A percentile compares a stretch with the other conserved stretches of the same genome.
These are phyloP conservation scores for Wickerhamiella parazyma DNA, from an alignment of 805 yeast genomes.

Conservation along the genomic window DNA sequence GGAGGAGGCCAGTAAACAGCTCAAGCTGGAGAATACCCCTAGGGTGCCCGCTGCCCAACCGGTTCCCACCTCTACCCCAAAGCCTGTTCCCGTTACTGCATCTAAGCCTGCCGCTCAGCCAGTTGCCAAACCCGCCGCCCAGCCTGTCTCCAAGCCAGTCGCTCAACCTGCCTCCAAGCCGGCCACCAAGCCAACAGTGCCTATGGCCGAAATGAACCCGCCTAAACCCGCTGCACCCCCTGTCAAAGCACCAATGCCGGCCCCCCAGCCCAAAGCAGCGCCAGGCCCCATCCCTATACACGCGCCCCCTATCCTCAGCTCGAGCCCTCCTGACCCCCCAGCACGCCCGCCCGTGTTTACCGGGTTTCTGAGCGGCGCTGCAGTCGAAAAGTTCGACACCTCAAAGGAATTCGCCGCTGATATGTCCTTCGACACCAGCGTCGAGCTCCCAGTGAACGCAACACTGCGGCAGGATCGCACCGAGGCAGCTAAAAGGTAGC, in stretches of 20 bases:
- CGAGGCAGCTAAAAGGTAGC: background rate
- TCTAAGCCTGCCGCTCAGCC: no score
- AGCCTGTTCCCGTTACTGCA: background rate
- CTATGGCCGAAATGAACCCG: no score
- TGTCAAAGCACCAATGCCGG: no score
- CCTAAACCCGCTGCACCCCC: no score
- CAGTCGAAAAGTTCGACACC: background rate
- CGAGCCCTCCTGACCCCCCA: constrained; percentile 2
- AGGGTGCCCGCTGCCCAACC: background rate
- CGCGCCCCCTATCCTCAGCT: background rate
- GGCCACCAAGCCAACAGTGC: no score
- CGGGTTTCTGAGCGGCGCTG: background rate
- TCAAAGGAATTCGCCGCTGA: background rate
- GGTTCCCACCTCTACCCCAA: background rate
- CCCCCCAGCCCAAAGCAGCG: no score
- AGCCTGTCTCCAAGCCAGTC: background rate
- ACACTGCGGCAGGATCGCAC: background rate
- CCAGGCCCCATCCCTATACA: no score
- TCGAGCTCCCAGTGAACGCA: background rate
- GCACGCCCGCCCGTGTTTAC: background rate
- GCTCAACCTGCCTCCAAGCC: background rate
- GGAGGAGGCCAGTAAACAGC: background rate
- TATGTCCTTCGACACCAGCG: background rate
- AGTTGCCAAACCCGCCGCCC: no score
- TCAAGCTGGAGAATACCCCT: background rate